Evolutionary conservation across 352 stramenopile genomes (phyloP).

Genomic region (Halophytophthora polymorphica): DNA sequence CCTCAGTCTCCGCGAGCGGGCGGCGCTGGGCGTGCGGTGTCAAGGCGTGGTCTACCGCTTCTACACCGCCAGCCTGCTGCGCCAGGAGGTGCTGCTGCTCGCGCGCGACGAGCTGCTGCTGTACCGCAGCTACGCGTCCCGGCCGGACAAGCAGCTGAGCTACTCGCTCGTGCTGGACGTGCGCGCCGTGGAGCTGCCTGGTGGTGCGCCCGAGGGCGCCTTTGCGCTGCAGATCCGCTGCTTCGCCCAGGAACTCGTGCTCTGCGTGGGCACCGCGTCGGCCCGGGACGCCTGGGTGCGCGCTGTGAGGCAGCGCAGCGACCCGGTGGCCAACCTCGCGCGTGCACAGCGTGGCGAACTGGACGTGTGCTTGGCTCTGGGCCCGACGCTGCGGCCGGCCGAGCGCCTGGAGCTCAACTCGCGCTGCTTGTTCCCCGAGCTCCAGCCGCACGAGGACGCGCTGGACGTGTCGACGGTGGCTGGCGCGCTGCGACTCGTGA

Average conservation of each 20-base stretch:
- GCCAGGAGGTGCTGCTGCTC: slow-evolving; percentile 76
- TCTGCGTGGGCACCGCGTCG: slow-evolving; percentile 62
- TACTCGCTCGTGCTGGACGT: slow-evolving; percentile 51
- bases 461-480: slow-evolving; percentile 2
- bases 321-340: slow-evolving; percentile 43
- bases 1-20: slow-evolving; percentile 52
- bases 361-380: slow-evolving; percentile 38
- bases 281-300: slow-evolving; percentile 65
- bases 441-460: slow-evolving; percentile 5
- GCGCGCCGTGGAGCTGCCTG: slow-evolving; percentile 31
- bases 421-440: slow-evolving; percentile 48
- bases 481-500: slow-evolving; percentile 22
- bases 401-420: slow-evolving; percentile 63
- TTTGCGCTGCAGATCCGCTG: slow-evolving; percentile 72
- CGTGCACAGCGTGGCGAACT: slow-evolving; percentile 30
- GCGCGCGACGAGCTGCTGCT: slow-evolving; percentile 54
- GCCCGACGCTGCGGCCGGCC: slow-evolving; percentile 38
- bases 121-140: slow-evolving; percentile 63
- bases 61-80: slow-evolving; percentile 47
- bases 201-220: slow-evolving; percentile 16
- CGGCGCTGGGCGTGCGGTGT: slow-evolving; percentile 50
- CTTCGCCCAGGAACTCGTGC: slow-evolving; percentile 68
- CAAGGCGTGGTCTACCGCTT: slow-evolving; percentile 78
- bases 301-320: slow-evolving; percentile 58
- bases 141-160: slow-evolving; percentile 47